Evolutionary conservation across 2,329 filamentous ascomycete species (phyloP), one percentile per base, ranked within the genome.

Genomic region (Monilinia fructicola): DNA sequence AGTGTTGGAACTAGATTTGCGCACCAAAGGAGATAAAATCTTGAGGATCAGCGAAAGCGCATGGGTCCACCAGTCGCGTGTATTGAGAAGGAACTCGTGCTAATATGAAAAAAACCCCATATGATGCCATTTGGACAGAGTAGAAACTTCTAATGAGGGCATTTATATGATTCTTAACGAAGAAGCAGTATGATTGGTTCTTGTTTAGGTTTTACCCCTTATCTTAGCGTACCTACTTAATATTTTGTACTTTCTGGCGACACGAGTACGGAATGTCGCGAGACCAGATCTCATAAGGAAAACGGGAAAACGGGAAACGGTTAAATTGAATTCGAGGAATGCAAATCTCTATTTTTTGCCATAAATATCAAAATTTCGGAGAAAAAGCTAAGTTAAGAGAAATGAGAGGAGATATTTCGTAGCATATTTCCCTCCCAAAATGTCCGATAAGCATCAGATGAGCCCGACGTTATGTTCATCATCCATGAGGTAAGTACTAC

Each of bases 391-490:
- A 38, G 28, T 21, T 26, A 38, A 61, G 50, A 50, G 31, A 40
- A 38, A 35, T 16, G 28, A 35, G 42, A 60, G 56, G 12, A 38
- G 3, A 48, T 59, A 12, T 59, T 35, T 48, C 21, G 56, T 31
- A 18, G 23, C 31, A 23, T n/a, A 48, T 23, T 3, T 48, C 9
- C 3, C 5, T 6, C 31, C 26, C 9, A 23, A 12, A 40, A 26
- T 21, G 10, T 1, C 31, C 44, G 4, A 50, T 21, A 50, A 26
- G 28, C 21, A 61, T 61, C 58, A 61, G 58, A 50, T 61, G 58
- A 61, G 58, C 58, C 21, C 44, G 44, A 40, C n/a, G 31, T 50
- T 38, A 31, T 61, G 58, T 50, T 50, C 58, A 38, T 52, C 31
- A 38, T 26, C 18, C 44, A 6, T 38, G 28, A 61, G 35, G n/a